Evolutionary conservation across 768 basidiomycete species (phyloP).

Genomic region (Melanogaster broomeanus): DNA sequence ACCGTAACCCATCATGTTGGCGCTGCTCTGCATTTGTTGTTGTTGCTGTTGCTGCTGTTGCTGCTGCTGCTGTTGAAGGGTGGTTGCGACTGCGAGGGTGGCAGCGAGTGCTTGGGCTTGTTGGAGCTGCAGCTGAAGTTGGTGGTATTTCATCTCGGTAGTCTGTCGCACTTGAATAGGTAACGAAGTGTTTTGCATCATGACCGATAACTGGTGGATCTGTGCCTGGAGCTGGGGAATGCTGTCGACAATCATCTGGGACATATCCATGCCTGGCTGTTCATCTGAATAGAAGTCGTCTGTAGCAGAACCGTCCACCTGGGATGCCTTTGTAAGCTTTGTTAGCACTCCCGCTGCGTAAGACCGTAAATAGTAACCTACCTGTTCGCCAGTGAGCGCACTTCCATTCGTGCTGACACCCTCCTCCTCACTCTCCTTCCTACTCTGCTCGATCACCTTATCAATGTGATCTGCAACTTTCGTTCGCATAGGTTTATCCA

Average conservation of each 20-base stretch:
- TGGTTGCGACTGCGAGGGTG: conserved; percentile 58
- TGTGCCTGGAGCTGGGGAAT: conserved; percentile 86
- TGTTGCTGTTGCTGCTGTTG: conserved; percentile 38
- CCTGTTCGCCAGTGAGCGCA: conserved; percentile 36
- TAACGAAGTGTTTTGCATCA: conserved; percentile 78
- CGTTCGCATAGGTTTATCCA: conserved; percentile 78
- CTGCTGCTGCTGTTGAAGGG: conserved; percentile 58
- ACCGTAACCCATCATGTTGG: conserved; percentile 38
- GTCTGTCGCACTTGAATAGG: conserved; percentile 73
- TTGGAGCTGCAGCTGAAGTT: conserved; percentile 75
- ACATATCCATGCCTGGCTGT: conserved; percentile 71
- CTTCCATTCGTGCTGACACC: conserved; percentile 20
- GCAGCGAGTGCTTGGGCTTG: conserved; percentile 76
- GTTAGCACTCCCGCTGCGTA: conserved; percentile 1
- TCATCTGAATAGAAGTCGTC: conserved; percentile 76
- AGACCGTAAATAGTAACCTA: conserved; percentile 16
- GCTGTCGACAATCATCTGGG: conserved; percentile 69
- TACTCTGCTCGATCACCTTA: conserved; percentile 75
- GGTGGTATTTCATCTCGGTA: conserved; percentile 82
- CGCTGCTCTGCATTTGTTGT: conserved; percentile 38
- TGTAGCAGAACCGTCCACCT: conserved; percentile 34
- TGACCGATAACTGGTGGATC: conserved; percentile 74
- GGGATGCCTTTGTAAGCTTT: conserved; percentile 17
- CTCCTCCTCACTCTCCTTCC: conserved; percentile 60
- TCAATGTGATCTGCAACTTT: conserved; percentile 84